Conservation (phyloP, 805 yeast species). For the baker's yeast (Saccharomyces cerevisiae) region DNA sequence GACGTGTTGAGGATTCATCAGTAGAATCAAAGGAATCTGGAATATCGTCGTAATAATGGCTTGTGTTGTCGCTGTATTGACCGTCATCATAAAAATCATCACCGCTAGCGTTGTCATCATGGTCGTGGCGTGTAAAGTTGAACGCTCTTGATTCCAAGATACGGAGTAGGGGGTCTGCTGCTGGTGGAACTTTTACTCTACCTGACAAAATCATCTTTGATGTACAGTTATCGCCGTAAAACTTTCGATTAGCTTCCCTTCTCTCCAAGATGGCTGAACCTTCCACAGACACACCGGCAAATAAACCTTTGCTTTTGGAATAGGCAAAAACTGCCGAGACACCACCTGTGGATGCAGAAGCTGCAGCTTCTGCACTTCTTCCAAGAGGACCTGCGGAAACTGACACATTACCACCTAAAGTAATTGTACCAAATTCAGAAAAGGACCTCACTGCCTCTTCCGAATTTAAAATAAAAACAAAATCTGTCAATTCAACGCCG, state of each 20-base stretch:
- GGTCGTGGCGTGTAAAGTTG: conserved; percentile 49
- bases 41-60: conserved; percentile 48
- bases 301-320: conserved; percentile 92
- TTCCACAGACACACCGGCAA: conserved; percentile 95
- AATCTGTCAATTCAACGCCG: conserved; percentile 95
- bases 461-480: conserved; percentile 85
- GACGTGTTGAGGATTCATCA: conserved; percentile 19
- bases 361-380: conserved; percentile 95
- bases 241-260: conserved; percentile 92
- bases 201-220: conserved; percentile 80
- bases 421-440: conserved; percentile 88
- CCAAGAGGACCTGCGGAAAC: conserved; percentile 98
- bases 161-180: conserved; percentile 76
- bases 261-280: conserved; percentile 96
- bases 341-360: conserved; percentile 77
- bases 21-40: conserved; percentile 37
- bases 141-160: conserved; percentile 82
- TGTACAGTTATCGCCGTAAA: conserved; percentile 81
- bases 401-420: conserved; percentile 90
- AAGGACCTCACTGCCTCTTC: conserved; percentile 87
- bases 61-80: conserved; percentile 25
- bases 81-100: conserved; percentile 46
- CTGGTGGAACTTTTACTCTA: conserved; percentile 81
- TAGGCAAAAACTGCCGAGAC: conserved; percentile 90
- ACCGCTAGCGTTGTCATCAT: conserved; percentile 64